Evolutionary conservation across 495 filamentous ascomycete genomes (phyloP), one percentile per base, ranked within the genome.

Genomic region (Filosporella fistucella): DNA sequence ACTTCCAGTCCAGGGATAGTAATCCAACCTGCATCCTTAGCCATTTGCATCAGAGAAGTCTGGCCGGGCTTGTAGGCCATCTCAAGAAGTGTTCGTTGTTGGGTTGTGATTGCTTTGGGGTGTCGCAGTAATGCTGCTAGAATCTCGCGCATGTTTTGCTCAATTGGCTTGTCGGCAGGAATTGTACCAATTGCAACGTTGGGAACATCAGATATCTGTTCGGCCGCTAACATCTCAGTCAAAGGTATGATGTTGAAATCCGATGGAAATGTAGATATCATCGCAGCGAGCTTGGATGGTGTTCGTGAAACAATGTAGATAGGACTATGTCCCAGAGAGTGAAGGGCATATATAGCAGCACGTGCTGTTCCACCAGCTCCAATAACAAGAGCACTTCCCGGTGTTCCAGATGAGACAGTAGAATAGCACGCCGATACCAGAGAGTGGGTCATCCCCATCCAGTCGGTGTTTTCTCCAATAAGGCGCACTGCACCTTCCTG

Each of bases 41-140:
- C 91, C 57, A 95, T 64, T 63, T 82, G 74, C 88, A 97, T 96
- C 59, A 96, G 61, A 20, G 85, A 74, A 12, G 93, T 99, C 22
- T 84, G 75, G 0, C 77, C 63, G 21, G 93, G 94, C 63, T 85
- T 95, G 64, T 99, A 99, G 3, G 93, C 91, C 93, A 99, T 96
- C 70, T 99, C 93, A 1, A 96, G 67, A 45, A 96, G 68, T 24
- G 95, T 81, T 24, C 76, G 73, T 33, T 64, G 61, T 9, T 62
- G 61, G 25, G 71, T 62, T 1, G 57, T 59, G 29, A 55, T 45
- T 11, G 60, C 55, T 53, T 70, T 70, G 14, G 68, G 60, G 49
- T 75, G 69, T 49, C 75, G 73, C 51, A 99, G 76, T 9, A 87
- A 55, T 36, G 74, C 71, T 2, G 68, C 67, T 13, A 97, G 67